Base-by-base conservation (phyloP, 1,284 basidiomycete genomes). In the Inonotus obliquus region DNA sequence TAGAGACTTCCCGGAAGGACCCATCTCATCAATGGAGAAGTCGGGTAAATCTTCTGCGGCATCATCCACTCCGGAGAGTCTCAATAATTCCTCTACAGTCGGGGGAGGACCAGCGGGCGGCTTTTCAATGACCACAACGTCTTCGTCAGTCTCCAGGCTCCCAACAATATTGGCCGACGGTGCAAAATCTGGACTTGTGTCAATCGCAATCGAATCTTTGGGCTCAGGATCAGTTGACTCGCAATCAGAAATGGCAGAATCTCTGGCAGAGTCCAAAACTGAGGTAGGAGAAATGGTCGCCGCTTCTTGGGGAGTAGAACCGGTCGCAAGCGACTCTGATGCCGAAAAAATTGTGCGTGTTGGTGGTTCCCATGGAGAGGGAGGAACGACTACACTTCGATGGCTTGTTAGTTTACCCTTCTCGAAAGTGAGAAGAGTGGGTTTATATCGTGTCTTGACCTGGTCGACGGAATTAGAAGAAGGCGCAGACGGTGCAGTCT, bases 351-450 rank as follows among this genome's bases (percentile, higher is more conserved):
- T 49, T 14, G 35, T 5, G 17, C n/a, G 27, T 17, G 19, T 10
- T n/a, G 41, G 11, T 6, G 41, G 44, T 32, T 35, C 27, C 17
- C 7, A 4, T 4, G 41, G 41, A 32, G 32, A 32, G 13, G 41
- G 41, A 27, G n/a, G n/a, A 17, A 17, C 23, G 17, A 19, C 45
- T 29, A 11, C 44, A 11, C 45, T 27, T 14, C 55, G 23, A 17
- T 57, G 54, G 41, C 48, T 57, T 21, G 45, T 57, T 23, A 62
- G 48, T 45, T 62, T 62, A 23, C 60, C 60, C 23, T 57, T 62
- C 37, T 45, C 51, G 27, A 57, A 57, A 21, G 60, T 62, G 29
- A 62, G 54, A n/a, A 62, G 49, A 1, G 59, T 48, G 10, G 59
- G 53, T 19, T 48, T 56, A 21, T 38, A 38, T 17, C 45, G 11